A percentile compares a stretch with the other conserved stretches of the same genome.
Conservation (phyloP, 345 rosid genomes). For the Moringa oleifera region DNA sequence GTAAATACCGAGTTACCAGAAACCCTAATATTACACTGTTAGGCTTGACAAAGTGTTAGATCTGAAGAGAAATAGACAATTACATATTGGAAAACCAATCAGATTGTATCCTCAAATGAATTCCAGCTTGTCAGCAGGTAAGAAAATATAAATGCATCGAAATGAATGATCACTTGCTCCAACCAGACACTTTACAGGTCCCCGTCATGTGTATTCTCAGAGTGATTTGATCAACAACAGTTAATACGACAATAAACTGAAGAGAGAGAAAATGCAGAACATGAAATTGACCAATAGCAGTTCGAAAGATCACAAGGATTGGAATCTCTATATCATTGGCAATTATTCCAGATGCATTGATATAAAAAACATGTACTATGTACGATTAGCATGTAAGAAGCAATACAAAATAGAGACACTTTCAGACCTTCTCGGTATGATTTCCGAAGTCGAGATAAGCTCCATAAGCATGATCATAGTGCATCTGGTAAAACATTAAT, state of each 20-base stretch:
- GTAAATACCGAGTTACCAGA: too few species aligned
- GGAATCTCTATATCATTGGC: background rate
- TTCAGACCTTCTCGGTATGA: conserved; percentile 79
- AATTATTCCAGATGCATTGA: background rate
- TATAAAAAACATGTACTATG: background rate
- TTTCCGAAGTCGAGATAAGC: conserved; percentile 89
- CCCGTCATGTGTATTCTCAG: background rate
- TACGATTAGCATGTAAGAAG: background rate
- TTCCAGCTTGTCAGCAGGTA: too few species aligned
- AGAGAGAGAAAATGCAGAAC: background rate
- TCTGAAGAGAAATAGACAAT: too few species aligned
- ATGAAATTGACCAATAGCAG: background rate
- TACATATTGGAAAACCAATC: too few species aligned
- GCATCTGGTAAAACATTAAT: conserved; percentile 50
- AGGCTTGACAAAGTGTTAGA: too few species aligned
- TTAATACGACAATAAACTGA: too few species aligned
- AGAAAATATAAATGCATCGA: background rate
- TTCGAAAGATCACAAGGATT: background rate
- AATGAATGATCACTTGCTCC: background rate
- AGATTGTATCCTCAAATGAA: too few species aligned
- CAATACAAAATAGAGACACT: background rate
- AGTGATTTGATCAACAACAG: background rate
- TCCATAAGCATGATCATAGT: conserved; percentile 68
- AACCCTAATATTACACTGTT: too few species aligned
- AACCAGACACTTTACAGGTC: background rate